Conservation (phyloP, 805 yeast genomes). For the Starmera caribaea region DNA sequence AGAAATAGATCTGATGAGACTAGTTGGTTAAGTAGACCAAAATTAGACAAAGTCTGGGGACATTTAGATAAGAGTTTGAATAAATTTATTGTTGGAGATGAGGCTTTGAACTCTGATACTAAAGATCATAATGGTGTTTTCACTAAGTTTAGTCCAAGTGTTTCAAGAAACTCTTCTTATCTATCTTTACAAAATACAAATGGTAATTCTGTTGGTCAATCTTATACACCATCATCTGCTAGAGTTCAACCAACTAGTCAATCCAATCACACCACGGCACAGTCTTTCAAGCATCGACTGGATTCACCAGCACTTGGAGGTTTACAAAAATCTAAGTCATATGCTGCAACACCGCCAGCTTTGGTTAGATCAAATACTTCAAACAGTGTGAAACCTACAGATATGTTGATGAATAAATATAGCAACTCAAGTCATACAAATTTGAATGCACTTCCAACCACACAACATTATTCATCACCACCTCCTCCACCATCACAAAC, state of each 20-base stretch:
- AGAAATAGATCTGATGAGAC: constrained; percentile 39
- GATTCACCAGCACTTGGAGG: background rate
- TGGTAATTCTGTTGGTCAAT: background rate
- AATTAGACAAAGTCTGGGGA: constrained; percentile 81
- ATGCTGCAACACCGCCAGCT: background rate
- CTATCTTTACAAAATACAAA: constrained; percentile 10
- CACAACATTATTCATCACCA: background rate
- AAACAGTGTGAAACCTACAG: background rate
- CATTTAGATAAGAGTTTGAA: constrained; percentile 72
- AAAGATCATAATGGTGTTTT: constrained; percentile 46
- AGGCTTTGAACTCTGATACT: constrained; percentile 27
- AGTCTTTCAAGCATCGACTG: background rate
- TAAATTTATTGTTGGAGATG: constrained; percentile 84
- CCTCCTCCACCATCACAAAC: background rate
- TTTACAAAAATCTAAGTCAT: background rate
- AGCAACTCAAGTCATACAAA: background rate
- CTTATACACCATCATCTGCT: constrained; percentile 13
- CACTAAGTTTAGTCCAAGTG: constrained; percentile 59
- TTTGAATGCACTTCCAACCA: background rate
- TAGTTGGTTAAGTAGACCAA: constrained; percentile 76
- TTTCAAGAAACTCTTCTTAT: constrained; percentile 42
- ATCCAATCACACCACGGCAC: no score
- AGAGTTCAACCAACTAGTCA: no score
- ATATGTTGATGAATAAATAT: background rate
- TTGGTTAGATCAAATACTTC: background rate